Evolutionary conservation across 352 stramenopile genomes (phyloP), one percentile per base, ranked within the genome.

Genomic region (Globisporangium orthogonon): DNA sequence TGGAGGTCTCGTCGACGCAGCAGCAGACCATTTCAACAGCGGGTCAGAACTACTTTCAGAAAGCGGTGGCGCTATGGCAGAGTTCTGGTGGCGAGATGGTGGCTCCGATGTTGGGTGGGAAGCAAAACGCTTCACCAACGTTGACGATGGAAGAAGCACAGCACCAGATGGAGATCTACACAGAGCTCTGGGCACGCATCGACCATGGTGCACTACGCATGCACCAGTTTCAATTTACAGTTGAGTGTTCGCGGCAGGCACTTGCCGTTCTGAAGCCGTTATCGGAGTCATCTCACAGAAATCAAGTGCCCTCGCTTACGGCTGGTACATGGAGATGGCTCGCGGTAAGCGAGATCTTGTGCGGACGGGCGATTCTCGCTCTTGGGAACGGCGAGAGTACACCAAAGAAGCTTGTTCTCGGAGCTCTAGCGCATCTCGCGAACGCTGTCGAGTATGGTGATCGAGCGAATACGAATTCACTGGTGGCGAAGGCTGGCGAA

Each of bases 101-200:
- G 9, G 59, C 65, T 1, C 50, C 56, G 13, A 58, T 86, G 1
- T 55, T 55, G 18, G n/a, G 17, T 31, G 37, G 11, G 10, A 31
- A 11, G 5, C 50, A 59, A 66, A 18, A 52, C 60, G 28, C 55
- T 56, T 13, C 29, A 23, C 54, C 15, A 50, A 1, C 55, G 3
- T 44, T 72, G 29, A 50, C 62, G 2, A 33, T 91, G 4, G 73
- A 91, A 64, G 63, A 82, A 46, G 74, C 76, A 13, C 75, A 87
- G 50, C 69, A 89, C 13, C 62, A 80, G 10, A 65, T 78, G 15
- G 76, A 92, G 50, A 47, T 92, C 15, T 78, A 83, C 50, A 65
- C 74, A 1, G 85, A 96, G 44, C 54, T 91, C 2, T 94, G 78
- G 80, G 66, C 86, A 14, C 81, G 85, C 13, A 35, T 94, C 13